Conservation (phyloP, 2,329 filamentous ascomycete species). For the Diaporthe caulivora region DNA sequence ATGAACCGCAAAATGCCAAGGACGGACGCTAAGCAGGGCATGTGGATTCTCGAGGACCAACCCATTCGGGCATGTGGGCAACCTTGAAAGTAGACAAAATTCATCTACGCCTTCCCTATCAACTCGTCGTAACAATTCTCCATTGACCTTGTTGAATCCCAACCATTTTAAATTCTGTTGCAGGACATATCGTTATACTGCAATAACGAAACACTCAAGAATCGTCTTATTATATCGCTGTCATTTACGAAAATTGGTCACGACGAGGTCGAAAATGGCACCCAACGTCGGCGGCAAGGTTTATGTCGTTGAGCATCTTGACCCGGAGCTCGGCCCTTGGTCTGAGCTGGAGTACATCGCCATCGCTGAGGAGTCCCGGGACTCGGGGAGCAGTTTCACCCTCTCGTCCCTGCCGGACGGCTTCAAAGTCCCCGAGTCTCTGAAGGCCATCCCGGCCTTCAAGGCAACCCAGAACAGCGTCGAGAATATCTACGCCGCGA, state of each 20-base stretch:
- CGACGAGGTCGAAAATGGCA: conserved; percentile 23
- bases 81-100: neutral
- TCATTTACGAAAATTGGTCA: neutral
- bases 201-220: neutral
- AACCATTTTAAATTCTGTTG: neutral
- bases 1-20: conserved; percentile 6
- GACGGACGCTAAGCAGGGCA: conserved; percentile 9
- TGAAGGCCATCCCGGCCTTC: conserved; percentile 71
- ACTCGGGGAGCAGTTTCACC: conserved; percentile 77
- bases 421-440: conserved; percentile 73
- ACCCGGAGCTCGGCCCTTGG: conserved; percentile 94
- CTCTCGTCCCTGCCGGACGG: conserved; percentile 82
- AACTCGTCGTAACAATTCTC: neutral
- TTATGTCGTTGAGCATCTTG: conserved; percentile 96
- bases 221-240: too few relatives aligned
- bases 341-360: conserved; percentile 91
- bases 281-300: conserved; percentile 69
- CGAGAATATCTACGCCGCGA: conserved; percentile 81
- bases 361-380: conserved; percentile 85
- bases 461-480: conserved; percentile 82
- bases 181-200: neutral
- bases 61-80: conserved; percentile 10
- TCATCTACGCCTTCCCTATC: neutral
- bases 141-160: neutral
- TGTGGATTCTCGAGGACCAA: conserved; percentile 13